Conservation (phyloP, 2,329 filamentous ascomycete genomes). For the Sclerotinia sclerotiorum region DNA sequence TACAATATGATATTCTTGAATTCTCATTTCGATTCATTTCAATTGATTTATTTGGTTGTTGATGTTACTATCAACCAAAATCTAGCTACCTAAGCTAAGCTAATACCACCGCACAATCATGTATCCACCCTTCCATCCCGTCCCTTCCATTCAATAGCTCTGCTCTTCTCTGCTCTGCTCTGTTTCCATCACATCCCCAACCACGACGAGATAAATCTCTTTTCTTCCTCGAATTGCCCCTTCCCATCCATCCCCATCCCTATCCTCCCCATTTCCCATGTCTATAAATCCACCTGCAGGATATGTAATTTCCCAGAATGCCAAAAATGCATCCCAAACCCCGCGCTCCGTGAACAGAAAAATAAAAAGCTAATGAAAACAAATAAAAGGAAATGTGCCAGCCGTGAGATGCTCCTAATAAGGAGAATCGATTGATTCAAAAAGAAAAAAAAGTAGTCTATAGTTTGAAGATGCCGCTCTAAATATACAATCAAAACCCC, state of each 20-base stretch:
- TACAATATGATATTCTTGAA: not conserved
- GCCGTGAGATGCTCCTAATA: slow-evolving; percentile 1
- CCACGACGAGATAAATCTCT: not conserved
- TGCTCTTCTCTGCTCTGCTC: not conserved
- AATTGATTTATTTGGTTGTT: not conserved
- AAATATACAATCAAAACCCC: slow-evolving; percentile 22
- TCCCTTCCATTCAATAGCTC: not conserved
- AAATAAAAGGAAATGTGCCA: slow-evolving; percentile 13
- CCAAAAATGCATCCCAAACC: slow-evolving; percentile 12
- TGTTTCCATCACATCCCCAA: not conserved
- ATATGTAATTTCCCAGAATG: slow-evolving; percentile 16
- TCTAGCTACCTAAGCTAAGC: slow-evolving; percentile 5
- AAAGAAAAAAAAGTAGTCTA: slow-evolving; percentile 21
- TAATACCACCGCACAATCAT: not conserved
- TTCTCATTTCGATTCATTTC: not conserved
- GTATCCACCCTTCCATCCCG: not conserved
- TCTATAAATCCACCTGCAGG: slow-evolving; percentile 16
- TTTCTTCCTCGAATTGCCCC: not conserved
- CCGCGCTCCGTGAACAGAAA: not conserved
- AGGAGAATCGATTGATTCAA: slow-evolving; percentile 12
- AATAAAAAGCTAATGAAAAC: slow-evolving; percentile 17
- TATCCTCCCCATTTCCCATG: slow-evolving; percentile 2
- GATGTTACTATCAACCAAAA: not conserved
- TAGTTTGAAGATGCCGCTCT: slow-evolving; percentile 21
- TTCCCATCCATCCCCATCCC: not conserved